Evolutionary conservation across 768 basidiomycete genomes (phyloP).

Genomic region (Rhodotorula paludigena): DNA sequence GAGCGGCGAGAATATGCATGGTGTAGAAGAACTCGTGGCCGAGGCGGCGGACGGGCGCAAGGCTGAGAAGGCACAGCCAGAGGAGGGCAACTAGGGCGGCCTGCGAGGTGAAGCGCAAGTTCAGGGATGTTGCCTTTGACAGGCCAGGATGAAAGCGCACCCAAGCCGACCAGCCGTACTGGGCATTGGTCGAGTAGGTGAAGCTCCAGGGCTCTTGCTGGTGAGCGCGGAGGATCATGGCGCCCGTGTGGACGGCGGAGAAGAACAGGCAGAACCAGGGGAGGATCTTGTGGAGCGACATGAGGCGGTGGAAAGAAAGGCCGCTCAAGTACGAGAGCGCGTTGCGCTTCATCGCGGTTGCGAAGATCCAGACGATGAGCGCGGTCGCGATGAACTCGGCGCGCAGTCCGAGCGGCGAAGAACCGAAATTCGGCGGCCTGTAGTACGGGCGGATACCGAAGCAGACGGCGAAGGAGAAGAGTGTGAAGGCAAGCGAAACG

Average conservation of each 20-base stretch:
- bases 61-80: constrained; percentile 3
- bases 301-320: constrained; percentile 3
- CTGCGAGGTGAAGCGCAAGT: neutral
- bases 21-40: constrained; percentile 51
- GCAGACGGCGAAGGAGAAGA: neutral
- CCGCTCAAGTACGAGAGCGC: constrained; percentile 46
- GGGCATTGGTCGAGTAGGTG: neutral
- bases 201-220: neutral
- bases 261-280: constrained; percentile 7
- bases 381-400: constrained; percentile 49
- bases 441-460: constrained; percentile 6
- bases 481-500: neutral
- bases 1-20: constrained; percentile 49
- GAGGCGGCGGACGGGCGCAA: constrained; percentile 13
- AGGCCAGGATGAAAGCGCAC: too few species aligned
- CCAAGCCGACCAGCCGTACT: constrained; percentile 9
- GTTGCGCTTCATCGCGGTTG: constrained; percentile 49
- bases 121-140: too few species aligned
- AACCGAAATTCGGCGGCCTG: constrained; percentile 10
- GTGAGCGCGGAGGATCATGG: neutral
- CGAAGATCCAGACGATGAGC: constrained; percentile 50
- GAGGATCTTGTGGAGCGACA: constrained; percentile 1
- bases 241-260: constrained; percentile 4
- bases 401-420: constrained; percentile 23
- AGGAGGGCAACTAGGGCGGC: neutral